Percentiles rank a stretch among this genome's conserved stretches.
These are phyloP conservation scores for Pyricularia sp. DNA, from an alignment of 2,329 filamentous ascomycete genomes.

Conservation along the genomic window DNA sequence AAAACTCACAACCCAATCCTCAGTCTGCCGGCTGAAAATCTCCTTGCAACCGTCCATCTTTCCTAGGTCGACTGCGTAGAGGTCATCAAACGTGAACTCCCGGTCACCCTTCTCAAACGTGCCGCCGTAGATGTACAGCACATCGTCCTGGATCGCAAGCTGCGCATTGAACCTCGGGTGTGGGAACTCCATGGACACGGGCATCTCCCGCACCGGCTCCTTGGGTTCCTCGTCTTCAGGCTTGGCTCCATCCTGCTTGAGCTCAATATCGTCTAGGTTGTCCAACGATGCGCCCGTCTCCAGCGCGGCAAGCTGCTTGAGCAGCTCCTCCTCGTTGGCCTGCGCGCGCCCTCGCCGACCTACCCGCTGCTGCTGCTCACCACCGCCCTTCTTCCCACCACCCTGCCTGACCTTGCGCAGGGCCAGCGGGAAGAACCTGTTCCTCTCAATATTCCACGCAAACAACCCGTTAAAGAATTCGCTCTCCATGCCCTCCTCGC, in stretches of 20 bases:
- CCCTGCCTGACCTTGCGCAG: conserved; percentile 61
- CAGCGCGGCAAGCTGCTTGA: conserved; percentile 77
- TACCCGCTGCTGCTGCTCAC: conserved; percentile 35
- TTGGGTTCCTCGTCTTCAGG: conserved; percentile 43
- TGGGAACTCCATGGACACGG: conserved; percentile 71
- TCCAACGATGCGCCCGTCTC: conserved; percentile 63
- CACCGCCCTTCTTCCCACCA: conserved; percentile 25
- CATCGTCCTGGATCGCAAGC: conserved; percentile 82
- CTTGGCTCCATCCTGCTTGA: conserved; percentile 31
- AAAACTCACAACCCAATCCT: conserved; percentile 71
- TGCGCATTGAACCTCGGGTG: conserved; percentile 88
- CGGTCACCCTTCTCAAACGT: conserved; percentile 92
- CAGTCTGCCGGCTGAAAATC: conserved; percentile 67
- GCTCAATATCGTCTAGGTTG: conserved; percentile 35
- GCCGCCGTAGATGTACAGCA: conserved; percentile 88
- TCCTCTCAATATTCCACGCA: conserved; percentile 91
- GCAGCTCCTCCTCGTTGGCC: conserved; percentile 83
- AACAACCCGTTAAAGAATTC: conserved; percentile 93
- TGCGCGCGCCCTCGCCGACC: conserved; percentile 65
- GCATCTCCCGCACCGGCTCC: conserved; percentile 51
- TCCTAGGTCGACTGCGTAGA: conserved; percentile 88
- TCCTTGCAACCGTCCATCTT: conserved; percentile 92
- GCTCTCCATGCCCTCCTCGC: conserved; percentile 89
- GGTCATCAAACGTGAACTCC: conserved; percentile 91
- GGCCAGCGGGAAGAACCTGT: conserved; percentile 80